A percentile compares a stretch with the other conserved stretches of the same genome.
phyloP scores from a whole-genome alignment of 768 basidiomycete species.

The Neoboletus subvelutipes region DNA sequence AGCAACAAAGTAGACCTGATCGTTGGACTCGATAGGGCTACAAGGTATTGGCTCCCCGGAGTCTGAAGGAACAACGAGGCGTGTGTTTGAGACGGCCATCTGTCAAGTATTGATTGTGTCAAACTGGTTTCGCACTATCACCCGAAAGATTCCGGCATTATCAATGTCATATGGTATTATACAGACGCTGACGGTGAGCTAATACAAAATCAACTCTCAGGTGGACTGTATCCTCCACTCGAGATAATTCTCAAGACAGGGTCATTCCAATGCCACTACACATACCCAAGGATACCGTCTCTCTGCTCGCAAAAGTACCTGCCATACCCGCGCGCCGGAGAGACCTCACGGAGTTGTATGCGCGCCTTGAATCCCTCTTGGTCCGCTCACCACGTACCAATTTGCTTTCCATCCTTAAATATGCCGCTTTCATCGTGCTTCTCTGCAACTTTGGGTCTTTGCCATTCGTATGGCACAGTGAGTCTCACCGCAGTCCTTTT shows the following conservation, averaged over 20 bases:
- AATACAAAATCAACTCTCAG: not conserved
- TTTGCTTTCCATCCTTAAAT: constrained; percentile 19
- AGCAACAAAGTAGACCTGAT: no score
- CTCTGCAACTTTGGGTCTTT: constrained; percentile 60
- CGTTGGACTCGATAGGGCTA: no score
- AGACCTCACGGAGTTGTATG: not conserved
- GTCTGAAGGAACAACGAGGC: no score
- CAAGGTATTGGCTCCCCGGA: no score
- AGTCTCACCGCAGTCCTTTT: constrained; percentile 28
- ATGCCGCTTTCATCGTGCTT: constrained; percentile 39
- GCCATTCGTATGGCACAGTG: constrained; percentile 70
- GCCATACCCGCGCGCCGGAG: constrained; percentile 1
- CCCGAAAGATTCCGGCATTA: not conserved
- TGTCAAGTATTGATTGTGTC: no score
- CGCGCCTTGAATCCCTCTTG: constrained; percentile 5
- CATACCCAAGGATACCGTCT: constrained; percentile 1
- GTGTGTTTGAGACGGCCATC: no score
- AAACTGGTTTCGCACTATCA: no score
- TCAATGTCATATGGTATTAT: no score
- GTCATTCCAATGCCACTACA: constrained; percentile 12
- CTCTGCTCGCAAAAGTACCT: constrained; percentile 17
- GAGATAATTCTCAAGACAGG: not conserved
- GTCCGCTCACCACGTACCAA: constrained; percentile 2
- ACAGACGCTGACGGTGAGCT: not conserved
- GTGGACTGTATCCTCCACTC: not conserved